phyloP scores from a whole-genome alignment of 2,329 filamentous ascomycete species.

The Trichoderma atroviride region DNA sequence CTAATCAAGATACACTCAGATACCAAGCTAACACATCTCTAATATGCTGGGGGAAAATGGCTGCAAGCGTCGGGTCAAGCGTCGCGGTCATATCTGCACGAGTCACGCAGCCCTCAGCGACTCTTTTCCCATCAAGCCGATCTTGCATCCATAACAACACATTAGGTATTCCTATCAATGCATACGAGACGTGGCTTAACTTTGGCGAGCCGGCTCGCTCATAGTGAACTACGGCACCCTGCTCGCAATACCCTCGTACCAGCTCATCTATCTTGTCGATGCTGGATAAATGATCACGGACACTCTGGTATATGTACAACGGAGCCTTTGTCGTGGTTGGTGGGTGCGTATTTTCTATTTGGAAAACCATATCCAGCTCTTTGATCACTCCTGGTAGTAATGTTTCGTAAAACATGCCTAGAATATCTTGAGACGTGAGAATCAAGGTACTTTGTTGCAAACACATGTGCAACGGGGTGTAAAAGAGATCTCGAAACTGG shows the following conservation, averaged over 20 bases:
- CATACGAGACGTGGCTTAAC: slow-evolving; percentile 38
- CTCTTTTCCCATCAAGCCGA: slow-evolving; percentile 20
- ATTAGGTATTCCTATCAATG: slow-evolving; percentile 24
- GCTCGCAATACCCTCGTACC: slow-evolving; percentile 46
- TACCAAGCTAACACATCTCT: neutral
- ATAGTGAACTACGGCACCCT: slow-evolving; percentile 47
- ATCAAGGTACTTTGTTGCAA: slow-evolving; percentile 30
- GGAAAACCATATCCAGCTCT: slow-evolving; percentile 31
- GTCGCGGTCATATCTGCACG: neutral
- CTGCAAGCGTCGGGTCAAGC: neutral
- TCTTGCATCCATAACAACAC: slow-evolving; percentile 28
- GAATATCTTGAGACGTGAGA: slow-evolving; percentile 42
- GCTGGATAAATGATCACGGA: slow-evolving; percentile 48
- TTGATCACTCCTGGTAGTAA: slow-evolving; percentile 32
- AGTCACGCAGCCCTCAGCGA: neutral
- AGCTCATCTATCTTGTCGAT: slow-evolving; percentile 48
- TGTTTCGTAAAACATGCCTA: slow-evolving; percentile 45
- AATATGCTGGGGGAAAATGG: neutral
- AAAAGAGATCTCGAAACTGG: slow-evolving; percentile 34
- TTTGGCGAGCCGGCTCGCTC: slow-evolving; percentile 46
- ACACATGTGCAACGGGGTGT: slow-evolving; percentile 34
- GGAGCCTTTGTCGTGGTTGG: slow-evolving; percentile 50
- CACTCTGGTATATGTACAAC: slow-evolving; percentile 53
- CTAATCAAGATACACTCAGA: too few relatives aligned
- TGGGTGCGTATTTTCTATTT: slow-evolving; percentile 34